Evolutionary conservation across 1,284 basidiomycete genomes (phyloP).

Genomic region (Pisolithus thermaeus): DNA sequence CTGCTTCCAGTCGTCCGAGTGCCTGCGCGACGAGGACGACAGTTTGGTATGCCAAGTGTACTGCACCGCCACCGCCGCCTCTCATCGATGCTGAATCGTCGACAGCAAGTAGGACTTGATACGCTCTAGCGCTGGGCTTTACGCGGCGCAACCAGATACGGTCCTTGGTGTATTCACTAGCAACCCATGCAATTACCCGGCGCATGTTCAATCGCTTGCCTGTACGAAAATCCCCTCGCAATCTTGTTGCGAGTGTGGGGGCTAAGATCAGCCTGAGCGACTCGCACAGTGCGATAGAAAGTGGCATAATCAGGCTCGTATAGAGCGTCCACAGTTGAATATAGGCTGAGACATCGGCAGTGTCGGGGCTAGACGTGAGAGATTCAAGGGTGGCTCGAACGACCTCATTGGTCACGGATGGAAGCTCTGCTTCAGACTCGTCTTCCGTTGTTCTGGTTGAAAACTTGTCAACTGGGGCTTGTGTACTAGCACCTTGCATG

Average conservation of each 20-base stretch:
- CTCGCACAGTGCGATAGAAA: constrained; percentile 91
- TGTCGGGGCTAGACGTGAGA: constrained; percentile 26
- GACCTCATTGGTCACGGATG: constrained; percentile 24
- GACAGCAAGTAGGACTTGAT: constrained; percentile 91
- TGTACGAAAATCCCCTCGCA: constrained; percentile 96
- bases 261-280: constrained; percentile 96
- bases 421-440: constrained; percentile 34
- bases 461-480: constrained; percentile 13
- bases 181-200: constrained; percentile 98
- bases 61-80: constrained; percentile 84
- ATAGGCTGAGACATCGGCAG: constrained; percentile 55
- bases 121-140: constrained; percentile 90
- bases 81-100: constrained; percentile 98
- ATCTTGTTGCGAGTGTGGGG: constrained; percentile 89
- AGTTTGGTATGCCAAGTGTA: constrained; percentile 94
- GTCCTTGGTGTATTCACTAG: constrained; percentile 98
- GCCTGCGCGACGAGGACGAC: constrained; percentile 91
- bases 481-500: constrained; percentile 10
- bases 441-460: constrained; percentile 29
- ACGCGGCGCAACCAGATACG: constrained; percentile 98
- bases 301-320: constrained; percentile 83
- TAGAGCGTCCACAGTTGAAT: constrained; percentile 84
- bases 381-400: constrained; percentile 62
- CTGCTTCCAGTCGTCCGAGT: constrained; percentile 88
- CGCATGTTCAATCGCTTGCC: constrained; percentile 99